Evolutionary conservation across 371 early-diverging fungal species (phyloP).

Genomic region (Mortierella sp.): DNA sequence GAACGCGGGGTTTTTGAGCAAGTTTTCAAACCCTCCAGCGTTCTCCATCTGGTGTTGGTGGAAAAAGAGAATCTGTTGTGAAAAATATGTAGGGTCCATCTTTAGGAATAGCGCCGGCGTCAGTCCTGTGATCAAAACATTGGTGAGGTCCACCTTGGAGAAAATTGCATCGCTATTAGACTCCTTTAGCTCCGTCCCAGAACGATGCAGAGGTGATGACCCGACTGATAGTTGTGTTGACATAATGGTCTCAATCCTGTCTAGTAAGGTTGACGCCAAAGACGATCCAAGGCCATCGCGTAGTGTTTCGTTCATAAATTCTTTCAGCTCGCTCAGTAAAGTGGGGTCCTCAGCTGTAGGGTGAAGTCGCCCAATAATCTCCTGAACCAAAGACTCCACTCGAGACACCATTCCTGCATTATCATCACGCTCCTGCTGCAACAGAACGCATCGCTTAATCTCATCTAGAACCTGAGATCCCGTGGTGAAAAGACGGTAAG

Average conservation of each 20-base stretch:
- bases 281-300: constrained; percentile 45
- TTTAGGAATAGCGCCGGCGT: constrained; percentile 71
- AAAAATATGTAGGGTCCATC: constrained; percentile 70
- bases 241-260: constrained; percentile 17
- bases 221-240: not conserved
- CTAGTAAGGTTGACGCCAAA: constrained; percentile 7
- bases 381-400: constrained; percentile 28
- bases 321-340: constrained; percentile 58
- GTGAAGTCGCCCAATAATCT: constrained; percentile 36
- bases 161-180: constrained; percentile 7
- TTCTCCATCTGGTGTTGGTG: constrained; percentile 49
- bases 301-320: constrained; percentile 54
- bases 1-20: constrained; percentile 55
- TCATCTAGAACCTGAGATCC: constrained; percentile 60
- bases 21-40: constrained; percentile 44
- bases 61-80: constrained; percentile 77
- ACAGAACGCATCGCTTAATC: constrained; percentile 58
- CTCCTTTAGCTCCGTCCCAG: constrained; percentile 6
- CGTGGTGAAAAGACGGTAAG: constrained; percentile 69
- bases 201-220: constrained; percentile 4
- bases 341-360: constrained; percentile 52
- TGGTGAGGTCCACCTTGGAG: constrained; percentile 57
- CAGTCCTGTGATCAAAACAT: constrained; percentile 66
- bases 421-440: constrained; percentile 36
- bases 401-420: not conserved